Base-by-base conservation (phyloP, 2,329 filamentous ascomycete genomes). In the Cytospora mali region DNA sequence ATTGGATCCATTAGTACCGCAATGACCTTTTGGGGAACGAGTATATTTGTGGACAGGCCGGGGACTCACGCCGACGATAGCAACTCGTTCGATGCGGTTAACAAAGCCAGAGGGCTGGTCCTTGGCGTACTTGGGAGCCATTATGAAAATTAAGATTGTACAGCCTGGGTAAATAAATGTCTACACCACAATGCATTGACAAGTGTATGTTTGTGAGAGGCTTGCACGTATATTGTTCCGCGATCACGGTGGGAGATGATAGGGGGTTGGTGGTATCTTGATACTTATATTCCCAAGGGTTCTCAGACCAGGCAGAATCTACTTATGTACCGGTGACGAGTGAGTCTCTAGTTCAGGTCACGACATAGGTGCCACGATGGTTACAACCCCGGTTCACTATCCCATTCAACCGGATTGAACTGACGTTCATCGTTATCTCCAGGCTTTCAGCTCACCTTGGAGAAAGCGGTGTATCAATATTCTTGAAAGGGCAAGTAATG, bases 21-120 rank as follows among this genome's bases (percentile, higher is more conserved):
- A 9, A 4, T 11, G 4, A 13, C 9, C 2, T 18, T 48, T 14
- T 14, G n/a, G 31, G 21, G 1, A 21, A n/a, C 10, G 2, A n/a
- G 9, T 1, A 21, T n/a, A 29, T 5, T 6, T 28, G 29, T 35
- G 21, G 46, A 14, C 4, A 2, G 10, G 18, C 0, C 11, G 21
- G 35, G 16, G 10, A 66, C 68, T 54, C 63, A 71, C 69, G 54
- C 70, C 70, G 31, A 71, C 62, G 21, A 71, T 64, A 48, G 70
- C 70, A 18, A 71, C 65, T 46, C 67, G 69, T 46, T 70, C 64
- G 18, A 71, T 67, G 29, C 53, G 59, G 61, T 70, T 71, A 31
- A 48, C 27, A 28, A 59, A 65, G 9, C 55, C 63, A 9, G 27
- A 28, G 27, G 60, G 55, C 60, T 65, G 60, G 28, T 65, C 55